Evolutionary conservation across 768 basidiomycete species (phyloP).

Genomic region (Auricularia sp.): DNA sequence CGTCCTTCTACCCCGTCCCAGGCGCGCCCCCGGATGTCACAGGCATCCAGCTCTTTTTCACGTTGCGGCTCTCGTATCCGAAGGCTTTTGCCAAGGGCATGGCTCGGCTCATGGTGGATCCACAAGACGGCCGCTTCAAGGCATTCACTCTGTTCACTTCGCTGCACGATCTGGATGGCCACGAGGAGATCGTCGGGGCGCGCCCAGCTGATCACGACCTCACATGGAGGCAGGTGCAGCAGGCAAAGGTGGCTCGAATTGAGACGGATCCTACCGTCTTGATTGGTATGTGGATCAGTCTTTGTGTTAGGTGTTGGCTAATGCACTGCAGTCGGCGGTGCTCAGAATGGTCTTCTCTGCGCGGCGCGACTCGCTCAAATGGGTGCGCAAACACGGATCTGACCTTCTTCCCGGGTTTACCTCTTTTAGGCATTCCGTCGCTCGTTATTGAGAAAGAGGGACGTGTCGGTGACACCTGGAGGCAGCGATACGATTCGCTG

Average conservation of each 20-base stretch:
- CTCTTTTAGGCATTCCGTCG: constrained; percentile 18
- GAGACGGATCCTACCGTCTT: constrained; percentile 30
- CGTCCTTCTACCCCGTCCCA: constrained; percentile 10
- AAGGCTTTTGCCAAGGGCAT: constrained; percentile 26
- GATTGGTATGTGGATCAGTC: constrained; percentile 22
- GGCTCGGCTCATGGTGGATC: constrained; percentile 19
- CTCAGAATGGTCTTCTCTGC: constrained; percentile 31
- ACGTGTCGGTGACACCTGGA: constrained; percentile 33
- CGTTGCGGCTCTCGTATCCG: constrained; percentile 20
- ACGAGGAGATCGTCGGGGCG: constrained; percentile 16
- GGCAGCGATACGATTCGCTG: constrained; percentile 34
- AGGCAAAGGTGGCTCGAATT: not conserved
- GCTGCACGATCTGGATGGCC: constrained; percentile 24
- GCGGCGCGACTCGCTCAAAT: constrained; percentile 34
- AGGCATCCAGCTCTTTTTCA: constrained; percentile 28
- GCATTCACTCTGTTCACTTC: constrained; percentile 27
- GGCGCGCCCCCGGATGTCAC: constrained; percentile 5
- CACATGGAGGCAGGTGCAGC: not conserved
- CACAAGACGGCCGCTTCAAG: constrained; percentile 21
- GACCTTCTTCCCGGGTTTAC: no score
- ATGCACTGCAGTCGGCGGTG: constrained; percentile 28
- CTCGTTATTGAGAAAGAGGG: constrained; percentile 28
- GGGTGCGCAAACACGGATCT: constrained; percentile 5
- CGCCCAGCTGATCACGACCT: not conserved
- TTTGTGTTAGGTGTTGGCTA: not conserved